Conservation (phyloP, 73 alveolate species). For the Paramecium pentaurelia region DNA sequence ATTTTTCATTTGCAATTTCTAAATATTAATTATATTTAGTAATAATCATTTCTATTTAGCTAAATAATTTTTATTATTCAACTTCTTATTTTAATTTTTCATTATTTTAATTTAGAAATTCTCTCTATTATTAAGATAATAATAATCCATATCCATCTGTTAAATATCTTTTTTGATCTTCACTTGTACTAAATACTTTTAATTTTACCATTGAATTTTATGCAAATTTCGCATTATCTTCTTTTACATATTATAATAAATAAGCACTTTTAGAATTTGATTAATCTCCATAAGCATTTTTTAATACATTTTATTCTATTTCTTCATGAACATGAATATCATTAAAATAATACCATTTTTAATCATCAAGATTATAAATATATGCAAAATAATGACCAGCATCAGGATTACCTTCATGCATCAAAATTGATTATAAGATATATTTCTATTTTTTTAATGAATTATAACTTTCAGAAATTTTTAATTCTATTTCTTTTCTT, state of each 20-base stretch:
- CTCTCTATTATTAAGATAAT: background rate
- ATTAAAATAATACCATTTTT: conserved; percentile 79
- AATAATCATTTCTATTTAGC: background rate
- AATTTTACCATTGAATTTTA: background rate
- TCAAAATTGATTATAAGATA: conserved; percentile 76
- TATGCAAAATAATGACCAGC: conserved; percentile 96
- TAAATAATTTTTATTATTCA: background rate
- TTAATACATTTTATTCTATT: conserved; percentile 66
- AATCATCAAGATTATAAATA: conserved; percentile 76
- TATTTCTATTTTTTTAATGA: conserved; percentile 63
- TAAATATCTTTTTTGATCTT: background rate
- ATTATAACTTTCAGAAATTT: conserved; percentile 54
- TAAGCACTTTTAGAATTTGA: conserved; percentile 67
- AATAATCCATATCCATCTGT: background rate
- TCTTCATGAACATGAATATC: conserved; percentile 74
- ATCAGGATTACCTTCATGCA: conserved; percentile 90
- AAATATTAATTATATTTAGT: background rate
- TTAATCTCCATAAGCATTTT: conserved; percentile 73
- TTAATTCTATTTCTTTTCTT: conserved; percentile 44
- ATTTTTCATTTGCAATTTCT: conserved; percentile 31
- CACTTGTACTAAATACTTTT: background rate
- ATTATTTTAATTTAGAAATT: background rate
- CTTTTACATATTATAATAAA: conserved; percentile 72
- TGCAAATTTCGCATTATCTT: background rate
- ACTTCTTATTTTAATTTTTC: conserved; percentile 6